Evolutionary conservation across 805 yeast genomes (phyloP), one percentile per base, ranked within the genome.

Genomic region (Suhomyces canberraensis): DNA sequence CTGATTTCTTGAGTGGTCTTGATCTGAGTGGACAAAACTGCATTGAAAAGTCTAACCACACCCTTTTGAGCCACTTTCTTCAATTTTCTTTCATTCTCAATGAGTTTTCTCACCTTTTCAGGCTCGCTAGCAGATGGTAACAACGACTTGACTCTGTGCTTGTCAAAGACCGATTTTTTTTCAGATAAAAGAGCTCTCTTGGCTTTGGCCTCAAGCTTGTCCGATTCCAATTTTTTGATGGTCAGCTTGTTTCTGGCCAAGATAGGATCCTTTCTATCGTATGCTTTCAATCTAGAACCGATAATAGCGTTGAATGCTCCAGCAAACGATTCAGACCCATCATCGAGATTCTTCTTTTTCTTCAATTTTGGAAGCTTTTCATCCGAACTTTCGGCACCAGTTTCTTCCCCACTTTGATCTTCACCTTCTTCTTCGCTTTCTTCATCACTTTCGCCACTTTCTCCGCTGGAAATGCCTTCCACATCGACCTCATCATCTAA

Each of bases 41-140:
- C 95, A 54, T 85, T 91, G 66, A 82, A 88, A 46, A 86, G 73
- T 55, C 80, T 76, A 7, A 88, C 87, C 11, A 86, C 95, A 64
- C 96, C 96, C 46, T 81, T 71, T 62, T 87, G 95, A 0, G 95
- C 98, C 16, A 79, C 73, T 54, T 88, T 88, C 56, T 84, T 81
- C 50, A 86, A 65, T 42, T 65, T 70, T 45, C 76, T 75, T 55
- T 88, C 96, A 35, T 70, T 71, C 40, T 84, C 95, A 13, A 86
- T 56, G 3, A 73, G 61, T 27, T 69, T 69, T 55, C 86, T 71
- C 6, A 72, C 72, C 28, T 79, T 79, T 11, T 66, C 73, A 2
- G 77, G 75, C 22, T 78, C 81, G 22, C 72, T 79, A 8, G 71
- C 66, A 6, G 62, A 50, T 4, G 95, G 95, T 15, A 89, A 62